Evolutionary conservation across 164 flowering plant genomes (phyloP), one percentile per base, ranked within the genome.

Genomic region (Magnolia sinica): DNA sequence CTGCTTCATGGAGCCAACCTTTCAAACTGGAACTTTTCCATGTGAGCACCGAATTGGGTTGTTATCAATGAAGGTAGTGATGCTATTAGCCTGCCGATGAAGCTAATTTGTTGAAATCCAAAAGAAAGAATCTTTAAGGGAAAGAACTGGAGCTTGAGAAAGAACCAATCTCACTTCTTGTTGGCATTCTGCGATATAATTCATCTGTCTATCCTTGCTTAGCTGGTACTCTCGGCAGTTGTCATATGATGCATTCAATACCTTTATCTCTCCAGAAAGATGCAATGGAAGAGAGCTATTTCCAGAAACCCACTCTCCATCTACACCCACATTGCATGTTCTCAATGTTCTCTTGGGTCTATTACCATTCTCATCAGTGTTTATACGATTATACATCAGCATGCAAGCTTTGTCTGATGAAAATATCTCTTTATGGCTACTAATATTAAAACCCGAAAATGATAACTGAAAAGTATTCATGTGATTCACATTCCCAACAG

Each of bases 401-500:
- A 93, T 90, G 78, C 94, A 96, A 49, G 99, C 98, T 89, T 96
- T 97, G 85, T 77, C 72, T 11, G 99, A 96, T 66, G 97, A 88
- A 84, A 87, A 96, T 22, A 78, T 85, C 73, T 89, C 84, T 10
- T 58, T 69, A 79, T 80, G 76, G 67, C 64, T 29, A 71, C n/a
- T 65, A 67, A 5, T 49, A 78, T 63, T 76, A 68, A 79, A 73
- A 71, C 84, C 86, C 59, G 83, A 77, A 67, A 84, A 76, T 23
- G 79, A 83, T 67, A 50, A 55, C 70, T 74, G 83, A 69, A 20
- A 73, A 63, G 22, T 70, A 76, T 80, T 77, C 1, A 19, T 49
- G 55, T 78, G 81, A 78, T 85, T 77, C 67, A 85, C 89, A 76
- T 88, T 83, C n/a, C 76, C 77, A 72, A 45, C 72, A 77, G 74